Conservation (phyloP, 768 basidiomycete species). For the Hebeloma cylindrosporum region DNA sequence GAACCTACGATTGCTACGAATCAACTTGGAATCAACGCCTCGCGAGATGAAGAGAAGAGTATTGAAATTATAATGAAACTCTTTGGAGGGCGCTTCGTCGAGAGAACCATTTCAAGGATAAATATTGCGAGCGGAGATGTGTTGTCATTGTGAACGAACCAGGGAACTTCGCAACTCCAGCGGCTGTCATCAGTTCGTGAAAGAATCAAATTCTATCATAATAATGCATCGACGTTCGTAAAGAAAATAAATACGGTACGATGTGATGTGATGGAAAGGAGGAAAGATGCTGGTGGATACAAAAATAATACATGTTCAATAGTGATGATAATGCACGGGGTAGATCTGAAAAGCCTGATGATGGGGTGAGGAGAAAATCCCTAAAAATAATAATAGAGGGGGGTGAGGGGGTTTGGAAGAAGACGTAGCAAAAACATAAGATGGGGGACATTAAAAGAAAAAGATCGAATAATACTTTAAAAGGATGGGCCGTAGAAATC, state of each 20-base stretch:
- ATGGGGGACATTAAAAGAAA: conserved; percentile 12
- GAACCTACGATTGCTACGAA: too few species aligned
- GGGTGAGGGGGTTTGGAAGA: neutral
- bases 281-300: conserved; percentile 20
- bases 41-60: too few species aligned
- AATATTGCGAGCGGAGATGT: too few species aligned
- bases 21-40: too few species aligned
- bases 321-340: conserved; percentile 17
- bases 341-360: conserved; percentile 14
- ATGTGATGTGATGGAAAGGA: conserved; percentile 1
- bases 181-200: too few species aligned
- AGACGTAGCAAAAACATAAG: too few species aligned
- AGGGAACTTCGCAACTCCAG: too few species aligned
- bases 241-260: conserved; percentile 16
- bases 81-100: too few species aligned
- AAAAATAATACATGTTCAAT: conserved; percentile 17
- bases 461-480: conserved; percentile 5
- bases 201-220: too few species aligned
- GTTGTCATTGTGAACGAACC: too few species aligned
- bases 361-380: conserved; percentile 5
- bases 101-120: too few species aligned
- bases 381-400: conserved; percentile 5
- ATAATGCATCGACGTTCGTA: conserved; percentile 8
- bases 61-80: too few species aligned
- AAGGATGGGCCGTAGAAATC: neutral